These are phyloP conservation scores for Senecio squalidus DNA, from an alignment of 140 eudicot genomes.

Conservation along the genomic window DNA sequence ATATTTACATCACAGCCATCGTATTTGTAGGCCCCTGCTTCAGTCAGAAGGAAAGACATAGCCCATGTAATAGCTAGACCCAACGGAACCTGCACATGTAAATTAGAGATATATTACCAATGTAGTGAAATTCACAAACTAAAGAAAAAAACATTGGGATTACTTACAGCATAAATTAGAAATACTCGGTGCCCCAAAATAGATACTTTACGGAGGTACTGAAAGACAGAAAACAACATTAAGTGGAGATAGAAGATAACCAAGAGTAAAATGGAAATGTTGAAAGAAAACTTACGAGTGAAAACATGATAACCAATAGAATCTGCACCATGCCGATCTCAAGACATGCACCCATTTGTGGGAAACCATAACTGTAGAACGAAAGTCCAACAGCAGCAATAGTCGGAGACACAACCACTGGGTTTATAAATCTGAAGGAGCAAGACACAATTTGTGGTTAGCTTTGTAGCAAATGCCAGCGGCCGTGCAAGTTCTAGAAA, in stretches of 20 bases:
- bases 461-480: background rate
- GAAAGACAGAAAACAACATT: slow-evolving; percentile 27
- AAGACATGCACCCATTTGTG: slow-evolving; percentile 80
- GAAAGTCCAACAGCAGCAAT: slow-evolving; percentile 98
- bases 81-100: slow-evolving; percentile 67
- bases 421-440: slow-evolving; percentile 65
- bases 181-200: slow-evolving; percentile 92
- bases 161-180: slow-evolving; percentile 86
- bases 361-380: slow-evolving; percentile 94
- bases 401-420: slow-evolving; percentile 97
- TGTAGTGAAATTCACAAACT: background rate
- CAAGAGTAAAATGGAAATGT: background rate
- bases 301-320: slow-evolving; percentile 69
- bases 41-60: slow-evolving; percentile 69
- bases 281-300: slow-evolving; percentile 63
- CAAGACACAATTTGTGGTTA: slow-evolving; percentile 7
- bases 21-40: slow-evolving; percentile 79
- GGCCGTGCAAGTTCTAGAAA: background rate
- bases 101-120: background rate
- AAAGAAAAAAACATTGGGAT: background rate
- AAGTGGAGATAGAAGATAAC: background rate
- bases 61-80: slow-evolving; percentile 91
- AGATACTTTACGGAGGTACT: slow-evolving; percentile 92
- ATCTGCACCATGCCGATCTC: slow-evolving; percentile 91
- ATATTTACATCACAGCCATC: slow-evolving; percentile 75